Evolutionary conservation across 73 alveolate genomes (phyloP).

Genomic region (Paramecium tetraurelia): DNA sequence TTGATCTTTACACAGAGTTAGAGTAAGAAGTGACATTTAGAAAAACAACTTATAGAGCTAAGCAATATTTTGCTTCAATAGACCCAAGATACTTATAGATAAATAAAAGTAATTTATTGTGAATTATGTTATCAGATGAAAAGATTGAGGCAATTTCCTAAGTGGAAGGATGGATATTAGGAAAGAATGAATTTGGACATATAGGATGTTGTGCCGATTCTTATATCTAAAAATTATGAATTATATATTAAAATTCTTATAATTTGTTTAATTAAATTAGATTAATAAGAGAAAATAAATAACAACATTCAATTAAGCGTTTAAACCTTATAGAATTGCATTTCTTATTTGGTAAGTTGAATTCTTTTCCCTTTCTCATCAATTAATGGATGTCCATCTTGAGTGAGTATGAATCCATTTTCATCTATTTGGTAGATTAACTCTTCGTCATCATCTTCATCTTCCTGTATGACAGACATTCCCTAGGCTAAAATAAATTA

Average conservation of each 20-base stretch:
- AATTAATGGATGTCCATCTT: conserved; percentile 36
- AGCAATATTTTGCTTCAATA: neutral
- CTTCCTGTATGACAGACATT: neutral
- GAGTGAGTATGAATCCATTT: neutral
- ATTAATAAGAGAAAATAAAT: neutral
- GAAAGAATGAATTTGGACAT: conserved; percentile 36
- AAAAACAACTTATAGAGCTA: neutral
- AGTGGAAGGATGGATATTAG: conserved; percentile 27
- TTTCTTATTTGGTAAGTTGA: neutral
- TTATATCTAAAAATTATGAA: neutral
- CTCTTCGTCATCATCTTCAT: conserved; percentile 46
- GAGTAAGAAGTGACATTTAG: neutral
- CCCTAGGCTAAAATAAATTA: neutral
- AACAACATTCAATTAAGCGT: neutral
- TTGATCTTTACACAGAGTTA: neutral
- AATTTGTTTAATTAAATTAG: neutral
- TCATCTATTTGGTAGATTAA: conserved; percentile 5
- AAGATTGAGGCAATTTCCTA: neutral
- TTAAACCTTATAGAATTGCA: neutral
- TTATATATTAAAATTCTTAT: neutral
- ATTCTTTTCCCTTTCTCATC: conserved; percentile 25
- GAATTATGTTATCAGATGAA: neutral
- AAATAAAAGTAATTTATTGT: neutral
- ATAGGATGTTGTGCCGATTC: conserved; percentile 23
- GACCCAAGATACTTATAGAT: conserved; percentile 15